phyloP scores from a whole-genome alignment of 208 protist genomes.

The Leishmania lainsoni region DNA sequence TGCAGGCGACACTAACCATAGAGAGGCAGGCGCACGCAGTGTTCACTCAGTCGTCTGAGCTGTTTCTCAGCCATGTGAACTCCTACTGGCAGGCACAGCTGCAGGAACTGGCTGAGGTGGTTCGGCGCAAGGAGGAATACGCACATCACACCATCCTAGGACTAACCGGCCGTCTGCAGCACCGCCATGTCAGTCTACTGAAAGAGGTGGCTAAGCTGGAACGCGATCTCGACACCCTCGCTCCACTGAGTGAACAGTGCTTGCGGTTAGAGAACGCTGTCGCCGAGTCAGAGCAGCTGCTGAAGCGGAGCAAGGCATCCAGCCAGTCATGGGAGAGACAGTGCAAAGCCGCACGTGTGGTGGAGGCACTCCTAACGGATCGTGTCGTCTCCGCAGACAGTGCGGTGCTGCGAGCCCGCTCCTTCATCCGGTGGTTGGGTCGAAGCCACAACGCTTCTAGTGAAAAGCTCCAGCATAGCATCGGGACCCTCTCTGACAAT shows the following conservation, averaged over 20 bases:
- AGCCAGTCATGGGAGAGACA: constrained; percentile 1
- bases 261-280: constrained; percentile 32
- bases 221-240: constrained; percentile 27
- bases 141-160: constrained; percentile 5
- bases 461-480: background rate
- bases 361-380: constrained; percentile 18
- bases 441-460: background rate
- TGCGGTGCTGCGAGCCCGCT: constrained; percentile 9
- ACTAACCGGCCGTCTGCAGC: constrained; percentile 24
- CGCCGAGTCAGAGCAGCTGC: constrained; percentile 6
- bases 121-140: constrained; percentile 18
- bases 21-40: background rate
- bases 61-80: constrained; percentile 1
- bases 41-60: background rate
- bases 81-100: constrained; percentile 16
- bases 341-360: background rate
- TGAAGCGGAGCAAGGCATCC: constrained; percentile 19
- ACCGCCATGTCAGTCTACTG: constrained; percentile 16
- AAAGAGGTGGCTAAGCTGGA: constrained; percentile 19
- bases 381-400: constrained; percentile 7
- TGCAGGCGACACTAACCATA: constrained; percentile 20
- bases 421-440: constrained; percentile 30
- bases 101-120: background rate
- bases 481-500: background rate
- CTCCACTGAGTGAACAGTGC: constrained; percentile 40